Evolutionary conservation across 371 early-diverging fungal genomes (phyloP).

Genomic region (Actinomucor elegans): DNA sequence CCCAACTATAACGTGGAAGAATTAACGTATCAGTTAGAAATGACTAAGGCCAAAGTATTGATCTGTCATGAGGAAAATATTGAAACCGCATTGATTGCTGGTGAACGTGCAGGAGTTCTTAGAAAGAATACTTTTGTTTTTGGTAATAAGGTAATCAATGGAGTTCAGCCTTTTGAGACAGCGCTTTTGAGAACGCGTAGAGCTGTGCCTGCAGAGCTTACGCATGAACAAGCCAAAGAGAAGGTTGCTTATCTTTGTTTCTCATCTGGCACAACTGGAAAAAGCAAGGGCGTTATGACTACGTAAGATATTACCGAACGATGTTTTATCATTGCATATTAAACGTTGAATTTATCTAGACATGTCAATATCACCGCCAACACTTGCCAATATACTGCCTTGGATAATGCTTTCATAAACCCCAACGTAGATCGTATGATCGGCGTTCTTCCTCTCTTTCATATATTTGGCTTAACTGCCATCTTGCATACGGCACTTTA

Average conservation of each 20-base stretch:
- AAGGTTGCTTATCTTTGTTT: slow-evolving; percentile 72
- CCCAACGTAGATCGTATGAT: slow-evolving; percentile 25
- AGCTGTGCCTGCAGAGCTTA: slow-evolving; percentile 20
- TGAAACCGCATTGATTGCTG: slow-evolving; percentile 54
- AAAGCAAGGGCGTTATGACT: slow-evolving; percentile 79
- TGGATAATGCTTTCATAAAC: slow-evolving; percentile 26
- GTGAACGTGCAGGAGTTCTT: slow-evolving; percentile 53
- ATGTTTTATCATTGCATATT: too few species aligned
- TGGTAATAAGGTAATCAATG: slow-evolving; percentile 47
- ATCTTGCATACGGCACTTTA: slow-evolving; percentile 30
- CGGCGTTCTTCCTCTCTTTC: slow-evolving; percentile 80
- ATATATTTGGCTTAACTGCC: slow-evolving; percentile 49
- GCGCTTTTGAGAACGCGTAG: slow-evolving; percentile 10
- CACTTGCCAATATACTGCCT: slow-evolving; percentile 48
- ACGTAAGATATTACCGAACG: slow-evolving; percentile 42
- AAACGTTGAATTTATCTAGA: slow-evolving; percentile 17
- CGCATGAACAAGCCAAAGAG: slow-evolving; percentile 27
- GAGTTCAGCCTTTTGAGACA: slow-evolving; percentile 37
- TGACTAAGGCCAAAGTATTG: slow-evolving; percentile 63
- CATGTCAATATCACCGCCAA: slow-evolving; percentile 79
- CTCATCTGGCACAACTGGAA: slow-evolving; percentile 48
- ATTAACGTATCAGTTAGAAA: slow-evolving; percentile 68
- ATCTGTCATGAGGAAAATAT: slow-evolving; percentile 52
- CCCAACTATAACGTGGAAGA: slow-evolving; percentile 77
- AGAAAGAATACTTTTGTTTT: slow-evolving; percentile 59